Evolutionary conservation across 345 rosid genomes (phyloP), one percentile per base, ranked within the genome.

Genomic region (Sisymbrium altissimum): DNA sequence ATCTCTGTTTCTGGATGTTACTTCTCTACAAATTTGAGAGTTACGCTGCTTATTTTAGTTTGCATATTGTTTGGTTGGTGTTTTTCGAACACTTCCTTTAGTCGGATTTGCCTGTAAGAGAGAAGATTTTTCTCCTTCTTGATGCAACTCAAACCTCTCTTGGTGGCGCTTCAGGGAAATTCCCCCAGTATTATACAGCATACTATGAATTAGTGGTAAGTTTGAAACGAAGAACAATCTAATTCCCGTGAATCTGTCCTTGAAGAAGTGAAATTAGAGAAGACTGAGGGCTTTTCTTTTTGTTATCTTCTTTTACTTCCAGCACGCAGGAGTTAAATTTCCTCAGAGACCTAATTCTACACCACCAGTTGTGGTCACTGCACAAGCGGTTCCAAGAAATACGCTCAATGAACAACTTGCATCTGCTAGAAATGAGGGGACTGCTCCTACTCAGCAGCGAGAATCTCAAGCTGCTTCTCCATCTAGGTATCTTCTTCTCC

Each of bases 61-160:
- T 39, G 35, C 6, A 8, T 40, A 10, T 66, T 61, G 52, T 39
- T 66, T 73, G 61, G 36, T 59, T 63, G 63, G 13, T 52, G 6
- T 61, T 6, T 40, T 62, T 58, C 7, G 74, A 33, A 54, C 39
- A 61, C 65, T 39, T 25, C 3, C 21, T 66, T 62, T 88, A 94
- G 98, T 79, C 92, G 55, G 97, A 91, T 32, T 77, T 87, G 73
- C 93, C 96, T 50, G 89, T 89, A 36, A 83, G 96, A 66, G 98
- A 87, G 81, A 91, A 86, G 86, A 84, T 89, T 75, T 94, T 94
- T 83, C 89, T 91, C 56, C 98, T 94, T 81, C 86, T 94, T 53
- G 97, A 94, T 84, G 98, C 98, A 44, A 91, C 96, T 38, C 98
- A 94, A 81, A 91, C 96, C 55, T 84, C 97, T 64, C 85, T 94